phyloP scores from a whole-genome alignment of 257 asterid species.

The Solanum raphanifolium region DNA sequence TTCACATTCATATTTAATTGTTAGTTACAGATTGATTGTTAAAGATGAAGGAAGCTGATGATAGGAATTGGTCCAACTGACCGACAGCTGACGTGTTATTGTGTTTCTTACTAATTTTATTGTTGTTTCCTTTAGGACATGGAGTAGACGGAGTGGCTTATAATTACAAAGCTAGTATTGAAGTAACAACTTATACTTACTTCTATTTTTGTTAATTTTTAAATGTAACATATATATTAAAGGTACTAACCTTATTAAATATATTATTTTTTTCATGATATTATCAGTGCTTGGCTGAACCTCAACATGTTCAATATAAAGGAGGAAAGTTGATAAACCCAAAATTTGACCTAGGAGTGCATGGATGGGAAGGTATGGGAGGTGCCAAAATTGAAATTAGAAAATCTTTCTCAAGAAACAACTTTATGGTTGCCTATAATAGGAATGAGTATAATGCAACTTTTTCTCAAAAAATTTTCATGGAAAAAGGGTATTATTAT shows the following conservation, averaged over 20 bases:
- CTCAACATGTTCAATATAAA: background rate
- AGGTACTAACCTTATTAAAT: background rate
- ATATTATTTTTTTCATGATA: background rate
- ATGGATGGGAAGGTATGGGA: background rate
- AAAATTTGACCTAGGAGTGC: background rate
- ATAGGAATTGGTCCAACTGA: too few relatives aligned
- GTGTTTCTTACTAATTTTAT: background rate
- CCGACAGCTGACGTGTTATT: background rate
- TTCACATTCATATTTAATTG: background rate
- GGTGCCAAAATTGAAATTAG: background rate
- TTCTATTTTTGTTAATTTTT: background rate
- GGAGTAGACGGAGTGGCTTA: background rate
- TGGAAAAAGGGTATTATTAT: background rate
- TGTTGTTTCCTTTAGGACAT: background rate
- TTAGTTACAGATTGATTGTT: background rate
- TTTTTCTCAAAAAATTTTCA: background rate
- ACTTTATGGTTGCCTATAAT: background rate
- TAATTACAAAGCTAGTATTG: background rate
- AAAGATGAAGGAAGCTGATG: too few relatives aligned
- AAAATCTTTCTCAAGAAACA: background rate
- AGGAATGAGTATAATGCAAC: background rate
- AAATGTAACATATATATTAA: background rate
- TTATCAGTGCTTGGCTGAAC: background rate
- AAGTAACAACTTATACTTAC: background rate
- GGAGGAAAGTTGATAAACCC: background rate